These are phyloP conservation scores for Raffaelea ambrosiae DNA, from an alignment of 2,329 filamentous ascomycete genomes.

Conservation along the genomic window DNA sequence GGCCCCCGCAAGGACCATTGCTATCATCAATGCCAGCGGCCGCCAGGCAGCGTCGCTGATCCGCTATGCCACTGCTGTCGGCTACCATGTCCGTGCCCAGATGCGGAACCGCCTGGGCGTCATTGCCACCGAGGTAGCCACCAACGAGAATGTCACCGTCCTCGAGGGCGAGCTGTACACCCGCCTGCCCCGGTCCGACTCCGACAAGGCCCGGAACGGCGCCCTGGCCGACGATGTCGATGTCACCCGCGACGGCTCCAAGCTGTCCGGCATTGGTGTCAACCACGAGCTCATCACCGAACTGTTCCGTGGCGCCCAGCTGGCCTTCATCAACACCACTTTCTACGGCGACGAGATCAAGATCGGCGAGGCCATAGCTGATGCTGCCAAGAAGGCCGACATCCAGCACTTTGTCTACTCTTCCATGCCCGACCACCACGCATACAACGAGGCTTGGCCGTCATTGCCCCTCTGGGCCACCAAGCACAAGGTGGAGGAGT, in stretches of 20 bases:
- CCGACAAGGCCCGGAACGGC: slow-evolving; percentile 26
- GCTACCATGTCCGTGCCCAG: slow-evolving; percentile 88
- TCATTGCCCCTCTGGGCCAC: slow-evolving; percentile 83
- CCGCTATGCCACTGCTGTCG: slow-evolving; percentile 85
- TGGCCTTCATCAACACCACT: slow-evolving; percentile 96
- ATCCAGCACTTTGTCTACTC: slow-evolving; percentile 93
- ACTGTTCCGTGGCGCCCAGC: slow-evolving; percentile 74
- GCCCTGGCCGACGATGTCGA: slow-evolving; percentile 29
- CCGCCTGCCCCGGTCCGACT: slow-evolving; percentile 40
- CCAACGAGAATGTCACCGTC: slow-evolving; percentile 66
- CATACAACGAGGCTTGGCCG: slow-evolving; percentile 69
- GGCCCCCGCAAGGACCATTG: slow-evolving; percentile 68
- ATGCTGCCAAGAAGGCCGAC: slow-evolving; percentile 76
- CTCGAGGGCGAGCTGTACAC: slow-evolving; percentile 57
- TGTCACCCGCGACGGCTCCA: slow-evolving; percentile 58
- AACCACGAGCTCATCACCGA: slow-evolving; percentile 65
- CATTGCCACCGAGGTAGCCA: slow-evolving; percentile 75
- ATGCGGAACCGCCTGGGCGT: slow-evolving; percentile 79
- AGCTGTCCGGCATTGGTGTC: slow-evolving; percentile 54
- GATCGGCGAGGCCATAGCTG: slow-evolving; percentile 80
- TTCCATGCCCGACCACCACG: slow-evolving; percentile 90
- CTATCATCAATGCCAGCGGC: slow-evolving; percentile 91
- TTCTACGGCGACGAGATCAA: slow-evolving; percentile 92
- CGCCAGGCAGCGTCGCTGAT: slow-evolving; percentile 94
- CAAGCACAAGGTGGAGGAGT: slow-evolving; percentile 89